Conservation (phyloP, 2,329 filamentous ascomycete genomes). For the Penicillium expansum region DNA sequence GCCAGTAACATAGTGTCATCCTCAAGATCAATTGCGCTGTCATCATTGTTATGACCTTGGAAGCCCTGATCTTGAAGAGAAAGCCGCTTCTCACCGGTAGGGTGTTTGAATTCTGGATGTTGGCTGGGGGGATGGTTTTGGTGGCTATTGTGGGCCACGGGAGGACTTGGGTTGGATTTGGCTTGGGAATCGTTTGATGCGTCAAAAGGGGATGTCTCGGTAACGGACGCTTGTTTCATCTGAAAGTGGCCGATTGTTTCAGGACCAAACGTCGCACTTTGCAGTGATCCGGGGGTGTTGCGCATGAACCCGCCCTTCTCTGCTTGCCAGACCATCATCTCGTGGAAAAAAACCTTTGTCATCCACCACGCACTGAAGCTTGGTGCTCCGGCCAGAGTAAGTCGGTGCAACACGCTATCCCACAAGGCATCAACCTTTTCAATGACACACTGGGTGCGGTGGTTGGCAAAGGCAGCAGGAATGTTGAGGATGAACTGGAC, state of each 20-base stretch:
- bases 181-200: slow-evolving; percentile 15
- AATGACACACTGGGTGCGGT: slow-evolving; percentile 46
- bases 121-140: slow-evolving; percentile 18
- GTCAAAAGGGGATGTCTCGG: slow-evolving; percentile 21
- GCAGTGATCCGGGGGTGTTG: slow-evolving; percentile 41
- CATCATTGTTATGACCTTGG: slow-evolving; percentile 54
- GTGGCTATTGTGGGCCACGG: slow-evolving; percentile 15
- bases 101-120: slow-evolving; percentile 23
- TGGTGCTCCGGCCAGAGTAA: slow-evolving; percentile 45
- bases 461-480: slow-evolving; percentile 39
- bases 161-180: slow-evolving; percentile 20
- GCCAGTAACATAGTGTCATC: slow-evolving; percentile 44
- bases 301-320: slow-evolving; percentile 86
- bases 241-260: slow-evolving; percentile 26
- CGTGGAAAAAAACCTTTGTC: slow-evolving; percentile 91
- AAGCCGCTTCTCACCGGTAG: slow-evolving; percentile 40
- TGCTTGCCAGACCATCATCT: slow-evolving; percentile 87
- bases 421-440: slow-evolving; percentile 45
- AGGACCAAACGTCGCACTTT: slow-evolving; percentile 24
- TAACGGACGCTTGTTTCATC: slow-evolving; percentile 20
- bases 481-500: slow-evolving; percentile 46
- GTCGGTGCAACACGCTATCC: slow-evolving; percentile 44
- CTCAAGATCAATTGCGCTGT: slow-evolving; percentile 70
- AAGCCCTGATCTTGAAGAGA: slow-evolving; percentile 44
- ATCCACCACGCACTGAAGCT: slow-evolving; percentile 58